phyloP scores from a whole-genome alignment of 805 yeast genomes.

The Maudiozyma pseudohumilis region DNA sequence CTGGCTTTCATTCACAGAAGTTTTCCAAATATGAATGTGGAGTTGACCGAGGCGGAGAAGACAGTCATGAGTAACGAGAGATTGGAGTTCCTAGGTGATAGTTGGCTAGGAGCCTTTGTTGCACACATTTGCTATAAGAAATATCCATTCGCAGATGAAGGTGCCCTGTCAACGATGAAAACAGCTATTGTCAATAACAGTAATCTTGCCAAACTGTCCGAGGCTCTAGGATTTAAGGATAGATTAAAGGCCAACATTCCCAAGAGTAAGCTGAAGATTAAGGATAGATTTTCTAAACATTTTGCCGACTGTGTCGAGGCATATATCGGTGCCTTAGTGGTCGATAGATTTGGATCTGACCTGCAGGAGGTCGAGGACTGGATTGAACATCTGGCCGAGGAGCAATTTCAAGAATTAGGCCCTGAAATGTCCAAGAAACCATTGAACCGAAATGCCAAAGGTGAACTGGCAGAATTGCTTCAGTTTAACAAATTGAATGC shows the following conservation, averaged over 20 bases:
- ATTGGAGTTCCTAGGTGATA: conserved; percentile 79
- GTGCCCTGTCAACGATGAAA: conserved; percentile 58
- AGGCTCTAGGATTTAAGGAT: conserved; percentile 51
- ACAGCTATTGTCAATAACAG: conserved; percentile 58
- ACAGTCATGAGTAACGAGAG: conserved; percentile 47
- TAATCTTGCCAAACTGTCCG: conserved; percentile 55
- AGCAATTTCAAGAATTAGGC: conserved; percentile 9
- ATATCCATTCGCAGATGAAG: conserved; percentile 65
- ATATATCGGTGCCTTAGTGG: conserved; percentile 65
- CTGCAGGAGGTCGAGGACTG: conserved; percentile 40
- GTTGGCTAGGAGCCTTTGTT: conserved; percentile 57
- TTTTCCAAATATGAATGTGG: conserved; percentile 12
- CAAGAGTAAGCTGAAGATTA: conserved; percentile 37
- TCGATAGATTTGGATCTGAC: conserved; percentile 37
- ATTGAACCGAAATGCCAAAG: conserved; percentile 56
- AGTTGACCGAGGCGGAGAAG: conserved; percentile 10
- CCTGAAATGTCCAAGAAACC: conserved; percentile 14
- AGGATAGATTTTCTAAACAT: conserved; percentile 39
- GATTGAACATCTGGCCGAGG: conserved; percentile 38
- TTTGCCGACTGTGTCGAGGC: conserved; percentile 87
- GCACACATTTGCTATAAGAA: conserved; percentile 52
- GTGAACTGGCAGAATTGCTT: conserved; percentile 56
- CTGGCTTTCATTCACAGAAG: conserved; percentile 18
- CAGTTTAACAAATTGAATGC: conserved; percentile 26
- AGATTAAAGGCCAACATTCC: conserved; percentile 41